Percentiles rank a stretch among this genome's conserved stretches.
phyloP scores from a whole-genome alignment of 768 basidiomycete species.

The Tremella yokohamensis region DNA sequence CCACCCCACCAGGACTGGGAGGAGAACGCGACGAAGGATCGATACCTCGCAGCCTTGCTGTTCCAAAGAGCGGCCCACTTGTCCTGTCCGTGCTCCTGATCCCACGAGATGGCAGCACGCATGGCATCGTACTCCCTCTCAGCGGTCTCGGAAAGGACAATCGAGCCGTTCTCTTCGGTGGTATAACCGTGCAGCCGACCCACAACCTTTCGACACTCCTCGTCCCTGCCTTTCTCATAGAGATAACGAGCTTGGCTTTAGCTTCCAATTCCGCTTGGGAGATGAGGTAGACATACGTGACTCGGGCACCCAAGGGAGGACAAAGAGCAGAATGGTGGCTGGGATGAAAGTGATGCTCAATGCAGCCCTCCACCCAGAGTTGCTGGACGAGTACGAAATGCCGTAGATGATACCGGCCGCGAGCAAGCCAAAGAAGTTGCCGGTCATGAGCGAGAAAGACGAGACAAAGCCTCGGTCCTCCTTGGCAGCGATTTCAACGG shows the following conservation, averaged over 20 bases:
- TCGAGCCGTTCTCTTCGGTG: constrained; percentile 16
- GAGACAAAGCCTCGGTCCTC: constrained; percentile 38
- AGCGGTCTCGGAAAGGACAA: constrained; percentile 26
- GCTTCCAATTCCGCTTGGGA: background rate
- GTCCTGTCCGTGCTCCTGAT: constrained; percentile 32
- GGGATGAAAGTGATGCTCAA: constrained; percentile 32
- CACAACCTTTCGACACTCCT: constrained; percentile 22
- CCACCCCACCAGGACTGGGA: constrained; percentile 30
- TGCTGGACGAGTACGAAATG: constrained; percentile 24
- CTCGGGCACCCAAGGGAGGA: constrained; percentile 35
- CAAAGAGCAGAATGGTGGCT: constrained; percentile 24
- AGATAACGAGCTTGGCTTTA: constrained; percentile 28
- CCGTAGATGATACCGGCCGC: constrained; percentile 36
- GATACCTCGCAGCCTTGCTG: constrained; percentile 30
- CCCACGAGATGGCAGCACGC: constrained; percentile 34
- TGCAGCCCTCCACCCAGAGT: constrained; percentile 30
- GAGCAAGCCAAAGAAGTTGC: constrained; percentile 35
- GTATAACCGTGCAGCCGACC: constrained; percentile 23
- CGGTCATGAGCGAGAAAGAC: constrained; percentile 34
- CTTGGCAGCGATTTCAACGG: constrained; percentile 35
- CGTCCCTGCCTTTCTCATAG: constrained; percentile 27
- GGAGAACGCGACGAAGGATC: constrained; percentile 32
- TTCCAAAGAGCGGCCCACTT: constrained; percentile 34
- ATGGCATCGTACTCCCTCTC: constrained; percentile 29
- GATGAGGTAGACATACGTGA: constrained; percentile 19